Evolutionary conservation across 257 asterid species (phyloP).

Genomic region (Ballota nigra): DNA sequence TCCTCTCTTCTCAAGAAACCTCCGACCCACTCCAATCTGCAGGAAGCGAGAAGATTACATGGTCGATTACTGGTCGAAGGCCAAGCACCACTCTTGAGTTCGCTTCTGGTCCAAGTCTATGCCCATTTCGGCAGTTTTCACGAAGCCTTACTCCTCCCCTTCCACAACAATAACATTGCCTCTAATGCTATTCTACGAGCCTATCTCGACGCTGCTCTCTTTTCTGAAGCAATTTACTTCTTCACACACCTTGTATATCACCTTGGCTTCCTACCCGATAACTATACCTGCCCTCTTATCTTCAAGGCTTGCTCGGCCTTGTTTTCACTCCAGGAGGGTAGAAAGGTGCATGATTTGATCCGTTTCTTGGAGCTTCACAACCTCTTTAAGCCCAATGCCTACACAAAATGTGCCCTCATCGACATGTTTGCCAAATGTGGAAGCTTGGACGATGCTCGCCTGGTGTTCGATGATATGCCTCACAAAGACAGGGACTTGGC

Average conservation of each 20-base stretch:
- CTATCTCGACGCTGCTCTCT: conserved; percentile 22
- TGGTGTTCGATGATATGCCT: conserved; percentile 37
- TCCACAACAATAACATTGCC: conserved; percentile 19
- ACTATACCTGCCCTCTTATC: conserved; percentile 34
- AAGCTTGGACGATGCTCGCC: conserved; percentile 37
- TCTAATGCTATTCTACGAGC: conserved; percentile 35
- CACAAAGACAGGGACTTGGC: conserved; percentile 30
- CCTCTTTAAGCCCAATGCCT: conserved; percentile 27
- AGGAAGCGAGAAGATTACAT: conserved; percentile 27
- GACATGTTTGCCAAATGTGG: conserved; percentile 43
- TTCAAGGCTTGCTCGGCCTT: conserved; percentile 34
- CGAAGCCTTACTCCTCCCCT: conserved; percentile 25
- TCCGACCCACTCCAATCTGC: conserved; percentile 4
- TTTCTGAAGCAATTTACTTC: conserved; percentile 28
- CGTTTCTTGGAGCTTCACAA: background rate
- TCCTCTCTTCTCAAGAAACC: conserved; percentile 15
- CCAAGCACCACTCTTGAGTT: conserved; percentile 1
- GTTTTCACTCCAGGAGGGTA: conserved; percentile 31
- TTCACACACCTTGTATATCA: conserved; percentile 22
- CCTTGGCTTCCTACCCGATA: conserved; percentile 29
- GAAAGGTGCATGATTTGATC: conserved; percentile 28
- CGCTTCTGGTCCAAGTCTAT: conserved; percentile 27
- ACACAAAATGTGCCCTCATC: conserved; percentile 38
- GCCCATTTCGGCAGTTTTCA: conserved; percentile 14
- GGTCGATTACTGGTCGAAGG: conserved; percentile 20